Base-by-base conservation (phyloP, 2,329 filamentous ascomycete species). In the Alternaria burnsii region DNA sequence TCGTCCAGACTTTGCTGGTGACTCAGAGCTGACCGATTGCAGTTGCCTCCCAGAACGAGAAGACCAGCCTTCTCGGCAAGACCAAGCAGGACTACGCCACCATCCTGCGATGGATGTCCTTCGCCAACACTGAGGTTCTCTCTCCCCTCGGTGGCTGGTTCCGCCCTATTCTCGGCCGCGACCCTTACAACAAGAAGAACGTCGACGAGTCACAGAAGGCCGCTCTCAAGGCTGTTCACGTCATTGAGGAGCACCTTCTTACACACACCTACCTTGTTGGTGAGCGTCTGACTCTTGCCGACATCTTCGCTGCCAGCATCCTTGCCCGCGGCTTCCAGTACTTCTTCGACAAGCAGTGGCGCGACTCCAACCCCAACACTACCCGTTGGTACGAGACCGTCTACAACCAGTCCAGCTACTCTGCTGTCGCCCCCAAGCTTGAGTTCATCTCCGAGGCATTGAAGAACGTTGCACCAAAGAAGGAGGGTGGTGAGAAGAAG, bases 21-120 rank as follows among this genome's bases (percentile, higher is more conserved):
- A 78, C 71, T 74, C 71, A 72, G 54, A 67, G 50, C 61, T 76
- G 70, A 72, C 72, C 34, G 30, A 43, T 16, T 48, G 38, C 78
- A 98, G 95, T 99, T 81, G 93, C 95, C 77, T 98, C 95, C 75
- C 95, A 99, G 86, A 99, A 99, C 83, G 95, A 98, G 90, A 98
- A 98, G 91, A 99, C 95, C 76, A 96, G 93, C 73, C 93, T 99
- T 71, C 89, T 99, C 76, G 95, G 95, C 80, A 98, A 98, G 91
- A 99, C 94, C 85, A 99, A 99, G 91, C 94, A 99, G 87, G 95
- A 99, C 89, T 93, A 98, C 83, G 95, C 95, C 75, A 94, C 94
- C 73, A 99, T 99, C 82, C 87, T 99, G 80, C 92, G 91, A 84
- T 99, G 95, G 95, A 89, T 97, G 90, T 98, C 94, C 70, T 98